phyloP scores from a whole-genome alignment of 2,329 filamentous ascomycete genomes.

The Scedosporium dehoogii region DNA sequence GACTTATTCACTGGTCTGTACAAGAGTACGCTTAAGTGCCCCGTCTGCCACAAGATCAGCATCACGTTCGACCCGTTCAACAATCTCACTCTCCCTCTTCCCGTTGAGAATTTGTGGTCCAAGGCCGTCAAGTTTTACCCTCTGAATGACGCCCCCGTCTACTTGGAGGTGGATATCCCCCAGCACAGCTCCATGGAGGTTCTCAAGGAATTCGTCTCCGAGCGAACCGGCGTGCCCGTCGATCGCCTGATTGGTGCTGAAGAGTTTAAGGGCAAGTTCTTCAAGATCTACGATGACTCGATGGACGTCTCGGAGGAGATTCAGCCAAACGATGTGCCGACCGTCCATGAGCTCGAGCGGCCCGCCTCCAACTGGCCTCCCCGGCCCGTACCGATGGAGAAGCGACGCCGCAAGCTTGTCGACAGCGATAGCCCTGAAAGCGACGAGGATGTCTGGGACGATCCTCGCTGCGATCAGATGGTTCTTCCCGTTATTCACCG shows the following conservation, averaged over 20 bases:
- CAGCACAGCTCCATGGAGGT: constrained; percentile 61
- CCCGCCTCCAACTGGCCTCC: constrained; percentile 66
- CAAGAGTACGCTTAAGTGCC: constrained; percentile 93
- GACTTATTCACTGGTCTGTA: constrained; percentile 97
- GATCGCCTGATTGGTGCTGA: constrained; percentile 70
- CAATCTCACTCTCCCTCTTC: constrained; percentile 82
- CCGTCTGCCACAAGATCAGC: constrained; percentile 85
- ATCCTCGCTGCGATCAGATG: constrained; percentile 53
- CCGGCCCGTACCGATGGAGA: constrained; percentile 24
- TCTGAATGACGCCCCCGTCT: constrained; percentile 58
- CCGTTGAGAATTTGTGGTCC: constrained; percentile 74
- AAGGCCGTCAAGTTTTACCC: constrained; percentile 70
- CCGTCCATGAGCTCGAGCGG: constrained; percentile 68
- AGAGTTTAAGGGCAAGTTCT: constrained; percentile 75
- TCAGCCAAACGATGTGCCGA: constrained; percentile 50
- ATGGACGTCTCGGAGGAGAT: constrained; percentile 64
- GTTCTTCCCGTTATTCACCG: constrained; percentile 65
- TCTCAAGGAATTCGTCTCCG: constrained; percentile 62
- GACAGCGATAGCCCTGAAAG: constrained; percentile 35
- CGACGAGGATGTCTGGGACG: constrained; percentile 43
- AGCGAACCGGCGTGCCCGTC: constrained; percentile 52
- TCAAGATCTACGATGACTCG: constrained; percentile 70
- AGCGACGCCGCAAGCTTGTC: constrained; percentile 42
- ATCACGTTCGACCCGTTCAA: constrained; percentile 99
- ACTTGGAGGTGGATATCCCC: constrained; percentile 69